A percentile compares a stretch with the other conserved stretches of the same genome.
phyloP scores from a whole-genome alignment of 306 rosid species.

The Trichosanthes cucumerina region DNA sequence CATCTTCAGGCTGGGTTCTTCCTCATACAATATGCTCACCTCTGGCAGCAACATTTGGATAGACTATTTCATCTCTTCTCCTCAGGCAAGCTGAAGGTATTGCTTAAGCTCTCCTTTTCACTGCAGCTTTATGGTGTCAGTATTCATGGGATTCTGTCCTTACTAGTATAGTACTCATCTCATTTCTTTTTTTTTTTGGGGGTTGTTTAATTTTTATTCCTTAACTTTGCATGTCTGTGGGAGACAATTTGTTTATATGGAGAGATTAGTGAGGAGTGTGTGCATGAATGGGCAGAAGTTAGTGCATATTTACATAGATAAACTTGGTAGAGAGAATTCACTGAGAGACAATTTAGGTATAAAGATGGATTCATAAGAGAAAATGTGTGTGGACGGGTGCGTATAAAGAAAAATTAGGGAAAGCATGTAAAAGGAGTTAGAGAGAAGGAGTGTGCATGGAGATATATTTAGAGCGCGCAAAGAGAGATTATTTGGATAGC shows the following conservation, averaged over 20 bases:
- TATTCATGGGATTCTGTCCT: neutral
- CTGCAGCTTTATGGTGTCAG: slow-evolving; percentile 1
- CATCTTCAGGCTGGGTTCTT: slow-evolving; percentile 79
- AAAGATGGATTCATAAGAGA: neutral
- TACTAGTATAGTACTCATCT: neutral
- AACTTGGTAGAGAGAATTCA: neutral
- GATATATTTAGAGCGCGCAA: neutral
- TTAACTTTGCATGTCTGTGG: neutral
- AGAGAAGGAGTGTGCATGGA: neutral
- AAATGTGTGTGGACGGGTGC: neutral
- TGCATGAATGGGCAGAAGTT: neutral
- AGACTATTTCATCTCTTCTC: slow-evolving; percentile 51
- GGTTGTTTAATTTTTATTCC: neutral
- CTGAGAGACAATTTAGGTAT: neutral
- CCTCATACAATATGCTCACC: slow-evolving; percentile 67
- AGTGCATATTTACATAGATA: neutral
- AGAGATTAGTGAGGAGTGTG: neutral
- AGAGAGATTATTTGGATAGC: neutral
- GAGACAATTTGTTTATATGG: neutral
- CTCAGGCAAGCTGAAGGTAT: slow-evolving; percentile 70
- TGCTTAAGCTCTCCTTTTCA: neutral
- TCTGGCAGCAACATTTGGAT: slow-evolving; percentile 88
- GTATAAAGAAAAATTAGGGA: neutral
- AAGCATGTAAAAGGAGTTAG: neutral
- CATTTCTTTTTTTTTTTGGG: neutral